Evolutionary conservation across 106 monocot species (phyloP).

Genomic region (Iris macrosiphon): DNA sequence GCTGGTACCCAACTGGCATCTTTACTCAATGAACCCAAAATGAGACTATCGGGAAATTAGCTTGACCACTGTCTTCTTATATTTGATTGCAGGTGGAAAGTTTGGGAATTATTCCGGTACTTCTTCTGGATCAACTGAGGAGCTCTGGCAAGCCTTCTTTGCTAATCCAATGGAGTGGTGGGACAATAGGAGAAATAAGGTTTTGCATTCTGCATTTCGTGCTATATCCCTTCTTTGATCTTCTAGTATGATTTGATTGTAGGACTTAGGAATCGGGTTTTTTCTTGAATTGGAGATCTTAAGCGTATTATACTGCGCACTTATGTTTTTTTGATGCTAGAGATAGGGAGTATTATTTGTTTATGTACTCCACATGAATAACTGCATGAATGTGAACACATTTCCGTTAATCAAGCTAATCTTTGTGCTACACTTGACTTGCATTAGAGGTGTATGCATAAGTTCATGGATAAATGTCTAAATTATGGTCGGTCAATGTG

Average conservation of each 20-base stretch:
- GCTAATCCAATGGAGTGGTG: constrained; percentile 93
- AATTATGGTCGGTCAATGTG: too few relatives aligned
- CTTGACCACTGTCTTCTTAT: constrained; percentile 1
- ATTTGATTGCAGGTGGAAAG: constrained; percentile 20
- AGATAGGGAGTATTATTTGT: too few relatives aligned
- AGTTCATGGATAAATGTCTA: too few relatives aligned
- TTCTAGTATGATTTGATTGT: background rate
- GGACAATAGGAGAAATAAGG: constrained; percentile 93
- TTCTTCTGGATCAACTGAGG: constrained; percentile 48
- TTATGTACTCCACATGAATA: too few relatives aligned
- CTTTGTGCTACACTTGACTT: too few relatives aligned
- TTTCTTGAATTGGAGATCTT: background rate
- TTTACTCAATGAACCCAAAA: too few relatives aligned
- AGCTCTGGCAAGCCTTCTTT: constrained; percentile 98
- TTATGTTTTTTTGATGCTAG: too few relatives aligned
- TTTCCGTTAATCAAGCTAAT: too few relatives aligned
- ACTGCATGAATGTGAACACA: too few relatives aligned
- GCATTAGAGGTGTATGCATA: too few relatives aligned
- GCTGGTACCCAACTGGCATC: constrained; percentile 49
- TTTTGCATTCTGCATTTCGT: constrained; percentile 6
- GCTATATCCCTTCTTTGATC: background rate
- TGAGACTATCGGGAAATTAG: too few relatives aligned
- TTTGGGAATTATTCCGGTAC: constrained; percentile 20
- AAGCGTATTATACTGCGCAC: background rate
- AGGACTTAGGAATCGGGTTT: background rate